Evolutionary conservation across 1,139 yeast species (phyloP), one percentile per base, ranked within the genome.

Genomic region (Lodderomyces elongisporus): DNA sequence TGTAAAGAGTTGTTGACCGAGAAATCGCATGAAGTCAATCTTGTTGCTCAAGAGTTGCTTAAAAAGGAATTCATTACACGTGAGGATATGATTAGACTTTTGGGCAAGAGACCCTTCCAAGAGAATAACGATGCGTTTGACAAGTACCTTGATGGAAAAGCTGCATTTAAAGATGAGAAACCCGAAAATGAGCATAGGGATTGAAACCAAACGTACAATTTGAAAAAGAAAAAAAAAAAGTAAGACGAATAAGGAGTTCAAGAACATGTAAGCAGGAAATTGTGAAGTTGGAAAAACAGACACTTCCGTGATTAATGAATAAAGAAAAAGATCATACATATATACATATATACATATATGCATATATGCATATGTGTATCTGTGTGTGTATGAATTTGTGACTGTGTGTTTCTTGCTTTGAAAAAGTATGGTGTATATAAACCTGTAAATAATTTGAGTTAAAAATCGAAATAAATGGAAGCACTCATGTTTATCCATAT

Each of bases 101-200:
- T 89, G 34, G 97, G 97, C 1, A 82, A 84, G 48, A 74, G 97
- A 44, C 96, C 96, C 9, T 89, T 82, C 70, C 82, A 85, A 5
- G 96, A 88, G 53, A 77, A 77, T 46, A 88, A 88, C 49, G 96
- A 87, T 49, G 96, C 96, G 3, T 89, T 89, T 64, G 95, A 87
- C 59, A 88, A 89, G 57, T 91, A 91, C 54, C 59, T 69, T 31
- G 69, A 66, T 35, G 66, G 66, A 7, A 61, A 62, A 38, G 33
- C 32, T 17, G 66, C 62, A 30, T 65, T 60, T 45, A 57, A 55
- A 47, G 52, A 59, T 37, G 51, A 27, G 30, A 42, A 45, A 27
- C 48, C 46, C 5, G 40, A 42, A 5, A 48, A 48, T 14, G 59
- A 58, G 38, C 48, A 49, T 38, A 56, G 56, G 39, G 61, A 56